These are phyloP conservation scores for Termitomyces sp. DNA, from an alignment of 768 basidiomycete species.

Conservation along the genomic window DNA sequence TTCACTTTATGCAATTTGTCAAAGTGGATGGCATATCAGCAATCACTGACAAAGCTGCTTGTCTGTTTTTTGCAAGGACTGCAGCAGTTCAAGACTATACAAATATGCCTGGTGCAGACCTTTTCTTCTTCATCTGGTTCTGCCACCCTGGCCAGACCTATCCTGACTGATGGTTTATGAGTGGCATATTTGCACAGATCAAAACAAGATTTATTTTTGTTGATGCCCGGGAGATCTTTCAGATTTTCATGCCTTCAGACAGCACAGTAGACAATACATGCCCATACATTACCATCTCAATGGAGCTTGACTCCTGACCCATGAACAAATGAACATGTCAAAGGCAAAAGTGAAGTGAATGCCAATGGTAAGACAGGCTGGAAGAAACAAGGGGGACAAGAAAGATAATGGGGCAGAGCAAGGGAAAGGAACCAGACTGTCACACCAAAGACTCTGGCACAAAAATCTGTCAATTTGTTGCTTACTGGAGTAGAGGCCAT, in stretches of 20 bases:
- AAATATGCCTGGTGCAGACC: background rate
- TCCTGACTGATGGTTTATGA: background rate
- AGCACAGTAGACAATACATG: too few relatives aligned
- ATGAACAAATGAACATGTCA: background rate
- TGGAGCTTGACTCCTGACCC: background rate
- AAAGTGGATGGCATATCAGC: background rate
- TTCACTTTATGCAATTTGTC: background rate
- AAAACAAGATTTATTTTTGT: background rate
- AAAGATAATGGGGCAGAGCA: too few relatives aligned
- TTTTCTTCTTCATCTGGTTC: too few relatives aligned
- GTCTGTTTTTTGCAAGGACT: background rate
- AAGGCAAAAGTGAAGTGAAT: background rate
- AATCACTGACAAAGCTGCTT: background rate
- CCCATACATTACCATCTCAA: background rate
- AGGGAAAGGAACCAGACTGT: background rate
- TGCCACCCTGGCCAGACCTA: too few relatives aligned
- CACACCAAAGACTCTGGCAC: background rate
- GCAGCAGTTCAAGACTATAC: background rate
- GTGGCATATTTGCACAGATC: background rate
- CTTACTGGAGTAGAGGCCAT: background rate
- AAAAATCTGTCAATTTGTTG: too few relatives aligned
- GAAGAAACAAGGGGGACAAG: background rate
- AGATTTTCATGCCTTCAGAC: too few relatives aligned
- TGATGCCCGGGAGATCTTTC: background rate
- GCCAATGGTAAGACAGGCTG: background rate